A percentile compares a stretch with the other conserved stretches of the same genome.
Conservation (phyloP, 1,284 basidiomycete genomes). For the Ustilago trichophora region DNA sequence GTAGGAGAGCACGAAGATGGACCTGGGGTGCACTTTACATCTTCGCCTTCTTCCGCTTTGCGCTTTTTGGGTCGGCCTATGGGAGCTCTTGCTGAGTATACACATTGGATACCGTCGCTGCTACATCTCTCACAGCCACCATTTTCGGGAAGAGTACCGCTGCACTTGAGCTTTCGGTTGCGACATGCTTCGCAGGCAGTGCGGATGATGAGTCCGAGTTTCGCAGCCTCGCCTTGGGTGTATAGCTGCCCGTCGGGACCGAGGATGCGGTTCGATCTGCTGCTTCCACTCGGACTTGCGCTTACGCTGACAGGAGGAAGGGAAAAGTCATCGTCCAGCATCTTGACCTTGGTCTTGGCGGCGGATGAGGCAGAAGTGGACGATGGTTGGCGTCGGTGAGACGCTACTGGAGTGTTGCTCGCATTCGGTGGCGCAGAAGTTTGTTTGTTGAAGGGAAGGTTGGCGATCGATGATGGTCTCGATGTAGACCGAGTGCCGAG, state of each 20-base stretch:
- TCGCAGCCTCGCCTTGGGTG: conserved; percentile 47
- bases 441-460: neutral
- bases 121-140: conserved; percentile 48
- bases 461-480: neutral
- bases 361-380: neutral
- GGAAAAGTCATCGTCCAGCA: conserved; percentile 10
- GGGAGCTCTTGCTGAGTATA: conserved; percentile 50
- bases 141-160: conserved; percentile 34
- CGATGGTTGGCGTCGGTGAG: conserved; percentile 1
- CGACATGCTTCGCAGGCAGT: conserved; percentile 57
- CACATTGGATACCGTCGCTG: conserved; percentile 39
- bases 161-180: conserved; percentile 58
- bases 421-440: conserved; percentile 1
- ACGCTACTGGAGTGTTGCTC: neutral
- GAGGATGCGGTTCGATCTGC: conserved; percentile 31
- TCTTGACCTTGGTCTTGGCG: conserved; percentile 4
- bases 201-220: conserved; percentile 47
- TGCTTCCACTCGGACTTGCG: neutral
- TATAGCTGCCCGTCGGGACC: conserved; percentile 42
- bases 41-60: conserved; percentile 25
- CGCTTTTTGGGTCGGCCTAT: conserved; percentile 58
- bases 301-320: neutral
- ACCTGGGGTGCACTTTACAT: neutral
- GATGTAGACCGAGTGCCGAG: neutral
- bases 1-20: neutral